Evolutionary conservation across 2,329 filamentous ascomycete species (phyloP).

Genomic region (Westerdykella sp.): DNA sequence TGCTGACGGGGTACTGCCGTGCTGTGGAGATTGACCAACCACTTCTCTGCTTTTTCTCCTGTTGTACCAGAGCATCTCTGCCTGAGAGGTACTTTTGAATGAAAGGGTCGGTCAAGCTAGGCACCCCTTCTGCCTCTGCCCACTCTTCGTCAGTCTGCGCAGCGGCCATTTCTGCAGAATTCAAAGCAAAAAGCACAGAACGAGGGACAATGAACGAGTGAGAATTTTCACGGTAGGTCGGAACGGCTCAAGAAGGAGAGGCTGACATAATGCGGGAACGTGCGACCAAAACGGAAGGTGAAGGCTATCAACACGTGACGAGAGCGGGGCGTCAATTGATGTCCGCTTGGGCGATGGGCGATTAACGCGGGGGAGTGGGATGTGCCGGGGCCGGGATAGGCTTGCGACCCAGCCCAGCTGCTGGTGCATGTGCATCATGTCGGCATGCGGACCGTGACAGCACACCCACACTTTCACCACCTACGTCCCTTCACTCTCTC

Average conservation of each 20-base stretch:
- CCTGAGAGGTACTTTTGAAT: slow-evolving; percentile 75
- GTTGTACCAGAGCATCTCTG: slow-evolving; percentile 65
- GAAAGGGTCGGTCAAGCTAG: slow-evolving; percentile 59
- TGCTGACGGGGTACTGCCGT: not conserved
- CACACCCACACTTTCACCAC: too few species aligned
- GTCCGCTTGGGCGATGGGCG: not conserved
- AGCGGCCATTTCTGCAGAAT: slow-evolving; percentile 16
- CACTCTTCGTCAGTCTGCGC: slow-evolving; percentile 33
- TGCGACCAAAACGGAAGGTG: not conserved
- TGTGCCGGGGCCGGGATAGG: too few species aligned
- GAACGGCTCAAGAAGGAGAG: not conserved
- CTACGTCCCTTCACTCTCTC: too few species aligned
- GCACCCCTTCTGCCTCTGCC: slow-evolving; percentile 39
- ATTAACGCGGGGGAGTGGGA: not conserved
- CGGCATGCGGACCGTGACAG: too few species aligned
- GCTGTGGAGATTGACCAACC: slow-evolving; percentile 48
- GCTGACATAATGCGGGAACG: not conserved
- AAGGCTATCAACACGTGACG: not conserved
- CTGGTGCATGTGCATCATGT: too few species aligned
- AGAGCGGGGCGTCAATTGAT: not conserved
- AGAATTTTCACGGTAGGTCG: not conserved
- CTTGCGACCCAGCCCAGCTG: too few species aligned
- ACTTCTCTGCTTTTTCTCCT: slow-evolving; percentile 78
- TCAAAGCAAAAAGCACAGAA: not conserved
- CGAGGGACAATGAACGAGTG: not conserved